Evolutionary conservation across 352 stramenopile genomes (phyloP).

Genomic region (Phytopythium sindhum): DNA sequence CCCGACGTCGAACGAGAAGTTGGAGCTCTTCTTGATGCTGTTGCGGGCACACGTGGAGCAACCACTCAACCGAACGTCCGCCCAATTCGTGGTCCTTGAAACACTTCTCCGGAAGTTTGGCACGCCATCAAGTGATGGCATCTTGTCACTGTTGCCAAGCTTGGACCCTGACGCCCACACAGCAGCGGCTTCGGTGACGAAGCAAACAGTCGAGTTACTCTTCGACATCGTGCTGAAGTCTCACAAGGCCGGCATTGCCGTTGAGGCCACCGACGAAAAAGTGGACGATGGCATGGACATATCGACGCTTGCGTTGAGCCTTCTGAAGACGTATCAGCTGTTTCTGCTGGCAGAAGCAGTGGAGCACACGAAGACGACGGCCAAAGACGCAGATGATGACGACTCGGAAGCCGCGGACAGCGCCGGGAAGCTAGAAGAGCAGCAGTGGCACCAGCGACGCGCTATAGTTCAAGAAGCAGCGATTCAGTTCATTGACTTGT

Average conservation of each 20-base stretch:
- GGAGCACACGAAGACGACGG: slow-evolving; percentile 49
- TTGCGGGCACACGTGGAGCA: slow-evolving; percentile 36
- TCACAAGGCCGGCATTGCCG: slow-evolving; percentile 11
- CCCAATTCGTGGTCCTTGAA: slow-evolving; percentile 52
- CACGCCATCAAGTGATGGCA: slow-evolving; percentile 50
- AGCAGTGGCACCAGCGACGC: slow-evolving; percentile 19
- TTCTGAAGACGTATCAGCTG: slow-evolving; percentile 77
- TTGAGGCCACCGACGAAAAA: neutral
- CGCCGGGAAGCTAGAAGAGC: neutral
- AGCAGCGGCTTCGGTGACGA: slow-evolving; percentile 14
- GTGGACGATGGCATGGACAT: slow-evolving; percentile 12
- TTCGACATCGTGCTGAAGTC: slow-evolving; percentile 32
- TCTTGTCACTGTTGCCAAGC: slow-evolving; percentile 68
- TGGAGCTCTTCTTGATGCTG: slow-evolving; percentile 63
- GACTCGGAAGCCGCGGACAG: neutral
- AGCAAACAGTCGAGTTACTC: slow-evolving; percentile 37
- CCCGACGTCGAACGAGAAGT: slow-evolving; percentile 48
- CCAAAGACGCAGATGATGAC: slow-evolving; percentile 11
- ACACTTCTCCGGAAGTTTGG: slow-evolving; percentile 54
- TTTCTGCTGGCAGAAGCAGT: slow-evolving; percentile 74
- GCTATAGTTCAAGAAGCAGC: slow-evolving; percentile 67
- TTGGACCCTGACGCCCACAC: slow-evolving; percentile 7
- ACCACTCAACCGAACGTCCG: slow-evolving; percentile 27
- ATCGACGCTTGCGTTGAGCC: slow-evolving; percentile 30
- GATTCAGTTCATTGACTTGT: slow-evolving; percentile 59